Evolutionary conservation across 805 yeast species (phyloP).

Genomic region (Yamadazyma sp.): DNA sequence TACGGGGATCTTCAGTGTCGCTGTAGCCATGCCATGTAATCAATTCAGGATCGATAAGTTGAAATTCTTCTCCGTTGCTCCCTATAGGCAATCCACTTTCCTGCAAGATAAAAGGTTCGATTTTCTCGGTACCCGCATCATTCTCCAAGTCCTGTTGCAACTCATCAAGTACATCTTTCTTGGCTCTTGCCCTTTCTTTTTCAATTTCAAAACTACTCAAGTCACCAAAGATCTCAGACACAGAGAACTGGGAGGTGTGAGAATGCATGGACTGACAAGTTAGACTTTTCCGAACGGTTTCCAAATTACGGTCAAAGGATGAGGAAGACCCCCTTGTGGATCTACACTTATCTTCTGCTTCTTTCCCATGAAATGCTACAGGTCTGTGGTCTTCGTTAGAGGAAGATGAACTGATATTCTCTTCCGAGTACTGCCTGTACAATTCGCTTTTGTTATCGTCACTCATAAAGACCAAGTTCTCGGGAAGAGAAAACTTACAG

Average conservation of each 20-base stretch:
- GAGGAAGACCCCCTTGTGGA: constrained; percentile 19
- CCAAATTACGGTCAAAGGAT: constrained; percentile 20
- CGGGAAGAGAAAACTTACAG: neutral
- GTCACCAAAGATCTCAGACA: constrained; percentile 34
- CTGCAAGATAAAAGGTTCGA: constrained; percentile 18
- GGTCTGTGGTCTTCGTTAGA: constrained; percentile 9
- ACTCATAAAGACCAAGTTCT: too few relatives aligned
- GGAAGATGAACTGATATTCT: constrained; percentile 9
- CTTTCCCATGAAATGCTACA: constrained; percentile 14
- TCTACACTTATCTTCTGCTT: neutral
- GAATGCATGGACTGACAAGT: constrained; percentile 15
- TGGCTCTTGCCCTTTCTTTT: constrained; percentile 30
- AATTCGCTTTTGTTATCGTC: constrained; percentile 11
- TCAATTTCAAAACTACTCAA: constrained; percentile 29
- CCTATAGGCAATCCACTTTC: constrained; percentile 32
- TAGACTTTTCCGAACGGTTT: constrained; percentile 17
- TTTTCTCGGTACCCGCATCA: constrained; percentile 15
- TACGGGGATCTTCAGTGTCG: constrained; percentile 64
- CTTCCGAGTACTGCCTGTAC: constrained; percentile 7
- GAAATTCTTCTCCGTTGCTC: constrained; percentile 54
- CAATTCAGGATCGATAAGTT: constrained; percentile 58
- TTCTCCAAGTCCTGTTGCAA: constrained; percentile 21
- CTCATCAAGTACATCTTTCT: constrained; percentile 29
- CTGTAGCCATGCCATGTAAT: constrained; percentile 66
- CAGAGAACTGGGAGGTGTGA: constrained; percentile 19